Conservation (phyloP, 805 yeast species). For the Nakazawaea siamensis region DNA sequence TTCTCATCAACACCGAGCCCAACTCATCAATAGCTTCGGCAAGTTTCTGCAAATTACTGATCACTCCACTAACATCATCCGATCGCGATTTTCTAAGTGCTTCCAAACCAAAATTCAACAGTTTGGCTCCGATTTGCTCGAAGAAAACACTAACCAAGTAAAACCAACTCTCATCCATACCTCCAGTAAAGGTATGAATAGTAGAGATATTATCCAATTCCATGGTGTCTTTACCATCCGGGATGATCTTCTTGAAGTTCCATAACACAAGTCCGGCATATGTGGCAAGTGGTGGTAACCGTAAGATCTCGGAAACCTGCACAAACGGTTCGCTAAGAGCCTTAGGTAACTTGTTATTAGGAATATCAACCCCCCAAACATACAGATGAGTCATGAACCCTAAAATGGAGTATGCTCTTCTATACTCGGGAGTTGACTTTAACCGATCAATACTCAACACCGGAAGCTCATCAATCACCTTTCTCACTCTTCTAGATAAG, state of each 20-base stretch:
- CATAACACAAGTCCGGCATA: conserved; percentile 84
- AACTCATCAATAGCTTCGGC: conserved; percentile 72
- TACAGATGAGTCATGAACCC: conserved; percentile 84
- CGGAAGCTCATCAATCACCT: conserved; percentile 57
- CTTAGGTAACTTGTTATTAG: conserved; percentile 56
- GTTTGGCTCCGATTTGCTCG: conserved; percentile 73
- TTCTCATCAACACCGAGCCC: conserved; percentile 64
- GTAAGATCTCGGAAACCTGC: conserved; percentile 45
- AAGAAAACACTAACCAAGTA: conserved; percentile 82
- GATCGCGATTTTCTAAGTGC: conserved; percentile 51
- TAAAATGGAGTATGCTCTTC: conserved; percentile 76
- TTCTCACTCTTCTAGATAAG: conserved; percentile 53
- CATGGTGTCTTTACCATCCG: conserved; percentile 28
- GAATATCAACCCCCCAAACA: conserved; percentile 71
- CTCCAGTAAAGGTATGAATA: conserved; percentile 80
- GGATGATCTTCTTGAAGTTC: conserved; percentile 68
- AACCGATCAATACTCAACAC: conserved; percentile 41
- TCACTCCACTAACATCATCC: conserved; percentile 32
- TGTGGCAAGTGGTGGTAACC: conserved; percentile 81
- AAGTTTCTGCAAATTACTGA: conserved; percentile 43
- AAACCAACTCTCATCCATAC: conserved; percentile 91
- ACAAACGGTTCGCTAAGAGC: conserved; percentile 67
- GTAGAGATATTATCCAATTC: conserved; percentile 69
- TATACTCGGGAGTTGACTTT: conserved; percentile 38
- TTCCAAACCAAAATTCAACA: conserved; percentile 57